Percentiles rank a stretch among this genome's conserved stretches.
Evolutionary conservation across 176 grass and related monocot species (phyloP).

Genomic region (Zea luxurians): DNA sequence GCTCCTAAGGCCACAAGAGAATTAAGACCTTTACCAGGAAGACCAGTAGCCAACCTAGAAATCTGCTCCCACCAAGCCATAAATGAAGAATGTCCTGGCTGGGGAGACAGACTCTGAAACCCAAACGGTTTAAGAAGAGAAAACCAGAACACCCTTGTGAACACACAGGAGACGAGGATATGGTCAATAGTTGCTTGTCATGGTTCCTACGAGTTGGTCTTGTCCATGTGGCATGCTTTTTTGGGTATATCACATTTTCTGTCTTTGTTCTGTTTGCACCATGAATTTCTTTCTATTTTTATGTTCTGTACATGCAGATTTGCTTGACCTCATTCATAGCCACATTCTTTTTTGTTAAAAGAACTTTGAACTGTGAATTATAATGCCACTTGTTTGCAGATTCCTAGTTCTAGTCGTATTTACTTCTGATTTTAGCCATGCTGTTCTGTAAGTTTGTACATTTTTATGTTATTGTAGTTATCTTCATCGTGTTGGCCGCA

Average conservation of each 20-base stretch:
- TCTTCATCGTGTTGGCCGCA: slow-evolving; percentile 90
- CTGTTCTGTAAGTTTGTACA: neutral
- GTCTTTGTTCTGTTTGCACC: neutral
- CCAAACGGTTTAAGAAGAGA: too few species aligned
- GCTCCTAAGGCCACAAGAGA: too few species aligned
- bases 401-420: neutral
- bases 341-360: neutral
- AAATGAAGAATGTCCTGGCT: too few species aligned
- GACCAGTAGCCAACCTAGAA: too few species aligned
- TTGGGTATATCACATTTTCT: neutral
- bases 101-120: too few species aligned
- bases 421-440: neutral
- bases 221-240: neutral
- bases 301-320: neutral
- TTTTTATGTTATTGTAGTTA: slow-evolving; percentile 56
- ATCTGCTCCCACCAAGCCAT: too few species aligned
- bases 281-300: neutral
- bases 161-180: too few species aligned
- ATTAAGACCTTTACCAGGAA: too few species aligned
- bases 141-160: too few species aligned
- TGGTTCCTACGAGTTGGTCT: neutral
- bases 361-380: neutral
- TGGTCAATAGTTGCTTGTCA: too few species aligned
- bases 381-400: neutral
- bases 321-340: neutral